Percentiles rank a stretch among this genome's conserved stretches.
Evolutionary conservation across 352 stramenopile genomes (phyloP).

Genomic region (Pythium insidiosum): DNA sequence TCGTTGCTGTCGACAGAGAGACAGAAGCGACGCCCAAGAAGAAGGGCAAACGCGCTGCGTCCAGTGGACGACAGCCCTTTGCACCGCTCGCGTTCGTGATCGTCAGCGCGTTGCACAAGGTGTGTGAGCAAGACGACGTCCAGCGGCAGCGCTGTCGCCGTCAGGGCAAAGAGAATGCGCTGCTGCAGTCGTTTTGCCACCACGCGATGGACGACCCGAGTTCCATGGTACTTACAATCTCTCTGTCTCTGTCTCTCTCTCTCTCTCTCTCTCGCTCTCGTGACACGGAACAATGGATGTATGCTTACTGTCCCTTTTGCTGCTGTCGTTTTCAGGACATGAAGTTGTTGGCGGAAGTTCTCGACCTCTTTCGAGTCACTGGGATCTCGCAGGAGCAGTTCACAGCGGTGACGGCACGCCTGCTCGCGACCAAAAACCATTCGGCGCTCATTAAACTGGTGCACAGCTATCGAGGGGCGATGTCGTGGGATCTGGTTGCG

Average conservation of each 20-base stretch:
- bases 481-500: constrained; percentile 23
- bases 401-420: constrained; percentile 7
- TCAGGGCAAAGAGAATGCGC: constrained; percentile 17
- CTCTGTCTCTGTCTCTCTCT: background rate
- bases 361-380: constrained; percentile 46
- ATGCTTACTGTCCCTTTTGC: no score
- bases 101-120: constrained; percentile 37
- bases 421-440: constrained; percentile 35
- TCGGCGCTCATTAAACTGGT: constrained; percentile 44
- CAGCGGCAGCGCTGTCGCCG: constrained; percentile 3
- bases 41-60: constrained; percentile 4
- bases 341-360: constrained; percentile 49
- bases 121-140: constrained; percentile 3
- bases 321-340: no score
- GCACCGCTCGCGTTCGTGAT: constrained; percentile 45
- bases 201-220: constrained; percentile 9
- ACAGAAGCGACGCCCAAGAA: constrained; percentile 27
- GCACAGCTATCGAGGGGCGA: constrained; percentile 13
- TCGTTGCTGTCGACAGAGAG: background rate
- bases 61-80: constrained; percentile 26
- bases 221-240: constrained; percentile 4
- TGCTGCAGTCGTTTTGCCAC: constrained; percentile 25
- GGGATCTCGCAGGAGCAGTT: constrained; percentile 20
- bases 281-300: background rate
- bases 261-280: no score